Evolutionary conservation across 331 rosid species (phyloP), one percentile per base, ranked within the genome.

Genomic region (Acacia concinna): DNA sequence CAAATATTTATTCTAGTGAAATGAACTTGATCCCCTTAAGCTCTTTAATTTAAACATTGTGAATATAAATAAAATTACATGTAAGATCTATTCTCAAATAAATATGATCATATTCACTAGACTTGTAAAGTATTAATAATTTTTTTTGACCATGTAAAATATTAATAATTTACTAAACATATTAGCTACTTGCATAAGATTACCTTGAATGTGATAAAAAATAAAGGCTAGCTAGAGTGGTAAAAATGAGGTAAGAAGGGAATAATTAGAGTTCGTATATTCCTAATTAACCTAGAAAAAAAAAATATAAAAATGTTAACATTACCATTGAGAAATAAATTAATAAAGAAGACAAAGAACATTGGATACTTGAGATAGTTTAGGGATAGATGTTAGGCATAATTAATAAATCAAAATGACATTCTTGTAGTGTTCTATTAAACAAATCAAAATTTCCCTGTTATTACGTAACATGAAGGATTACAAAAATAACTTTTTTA

Each of bases 341-440:
- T 8, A 56, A 56, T 56, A 4, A 57, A 66, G 28, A 15, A 35
- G 15, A 23, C 3, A 32, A 35, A 67, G 59, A 28, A 80, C 70
- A 44, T 46, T 70, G 41, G 52, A 30, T 76, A 68, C 31, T 82
- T n/a, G 40, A 28, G 54, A 40, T 25, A 56, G 54, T 76, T 77
- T 60, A 54, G 76, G 73, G 75, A 65, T 51, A 78, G n/a, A 37
- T 62, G 65, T 13, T 60, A 60, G 28, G 5, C 38, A 66, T 54
- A 64, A 21, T 30, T 43, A 28, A 70, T 28, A 76, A 20, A 51
- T 34, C 56, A 15, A 62, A 14, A 62, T 8, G 73, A 66, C 72
- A 12, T 52, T 21, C 13, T 2, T n/a, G 62, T 54, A 54, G 23
- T 6, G 49, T 68, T 37, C 25, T 27, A 41, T 3, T 30, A 31